Evolutionary conservation across 208 protist species (phyloP).

Genomic region (Acanthamoeba culbertsoni): DNA sequence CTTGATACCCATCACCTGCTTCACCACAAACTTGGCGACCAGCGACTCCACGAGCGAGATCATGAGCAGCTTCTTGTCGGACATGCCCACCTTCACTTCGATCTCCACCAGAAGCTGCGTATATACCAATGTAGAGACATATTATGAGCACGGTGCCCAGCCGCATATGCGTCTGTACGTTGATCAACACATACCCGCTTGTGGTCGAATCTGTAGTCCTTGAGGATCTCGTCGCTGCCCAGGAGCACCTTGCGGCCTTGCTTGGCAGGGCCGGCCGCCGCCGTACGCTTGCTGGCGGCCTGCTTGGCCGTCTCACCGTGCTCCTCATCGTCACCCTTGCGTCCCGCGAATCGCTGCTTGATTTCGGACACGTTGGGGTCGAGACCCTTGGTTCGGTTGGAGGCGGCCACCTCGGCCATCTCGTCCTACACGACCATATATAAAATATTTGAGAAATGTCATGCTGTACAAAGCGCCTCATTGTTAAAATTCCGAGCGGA

Average conservation of each 20-base stretch:
- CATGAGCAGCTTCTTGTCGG: conserved; percentile 75
- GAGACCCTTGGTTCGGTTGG: neutral
- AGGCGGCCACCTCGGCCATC: neutral
- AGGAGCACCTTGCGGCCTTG: neutral
- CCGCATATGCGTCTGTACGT: neutral
- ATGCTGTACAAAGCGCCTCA: too few relatives aligned
- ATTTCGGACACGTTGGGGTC: neutral
- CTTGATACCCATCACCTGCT: conserved; percentile 61
- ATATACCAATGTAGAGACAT: neutral
- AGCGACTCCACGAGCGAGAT: conserved; percentile 64
- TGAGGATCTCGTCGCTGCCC: conserved; percentile 37
- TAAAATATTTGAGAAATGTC: too few relatives aligned
- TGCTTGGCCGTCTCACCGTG: conserved; percentile 21
- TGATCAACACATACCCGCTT: conserved; percentile 4
- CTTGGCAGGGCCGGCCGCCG: neutral
- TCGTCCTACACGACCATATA: neutral
- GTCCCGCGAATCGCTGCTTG: neutral
- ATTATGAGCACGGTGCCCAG: neutral
- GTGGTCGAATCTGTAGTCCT: conserved; percentile 50
- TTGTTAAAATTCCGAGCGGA: too few relatives aligned
- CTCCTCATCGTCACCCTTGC: conserved; percentile 61
- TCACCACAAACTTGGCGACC: conserved; percentile 60
- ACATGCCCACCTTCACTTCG: conserved; percentile 38
- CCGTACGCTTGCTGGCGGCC: conserved; percentile 24
- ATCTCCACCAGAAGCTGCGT: neutral